Percentiles rank a stretch among this genome's conserved stretches.
phyloP scores from a whole-genome alignment of 2,329 filamentous ascomycete species.

The Endoconidiophora polonica region DNA sequence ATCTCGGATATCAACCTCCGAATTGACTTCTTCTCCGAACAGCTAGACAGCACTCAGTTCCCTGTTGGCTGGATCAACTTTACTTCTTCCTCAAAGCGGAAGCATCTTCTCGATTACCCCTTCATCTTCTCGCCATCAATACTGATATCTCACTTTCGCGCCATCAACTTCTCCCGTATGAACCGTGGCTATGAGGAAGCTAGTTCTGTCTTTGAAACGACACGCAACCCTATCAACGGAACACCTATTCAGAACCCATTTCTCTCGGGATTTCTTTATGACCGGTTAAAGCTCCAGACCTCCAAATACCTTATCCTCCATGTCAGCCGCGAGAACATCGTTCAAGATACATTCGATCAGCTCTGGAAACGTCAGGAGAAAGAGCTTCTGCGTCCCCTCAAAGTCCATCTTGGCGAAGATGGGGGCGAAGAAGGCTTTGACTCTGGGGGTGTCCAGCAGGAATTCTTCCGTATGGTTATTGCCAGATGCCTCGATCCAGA shows the following conservation, averaged over 20 bases:
- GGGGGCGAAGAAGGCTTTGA: constrained; percentile 79
- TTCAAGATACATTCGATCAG: constrained; percentile 67
- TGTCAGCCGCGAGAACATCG: constrained; percentile 48
- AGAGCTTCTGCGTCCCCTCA: constrained; percentile 71
- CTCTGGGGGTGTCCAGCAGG: constrained; percentile 87
- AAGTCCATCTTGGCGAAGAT: constrained; percentile 71
- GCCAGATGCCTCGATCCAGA: constrained; percentile 62
- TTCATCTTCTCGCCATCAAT: constrained; percentile 61
- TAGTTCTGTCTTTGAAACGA: constrained; percentile 36
- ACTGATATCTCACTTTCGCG: constrained; percentile 69
- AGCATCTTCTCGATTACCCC: constrained; percentile 65
- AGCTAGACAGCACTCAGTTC: constrained; percentile 57
- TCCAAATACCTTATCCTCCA: constrained; percentile 56
- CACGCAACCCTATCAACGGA: constrained; percentile 37
- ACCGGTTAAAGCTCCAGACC: constrained; percentile 48
- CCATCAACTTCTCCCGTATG: constrained; percentile 80
- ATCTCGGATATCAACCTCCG: constrained; percentile 55
- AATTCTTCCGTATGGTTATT: constrained; percentile 80
- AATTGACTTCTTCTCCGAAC: constrained; percentile 58
- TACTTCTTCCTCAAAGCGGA: constrained; percentile 39
- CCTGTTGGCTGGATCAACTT: constrained; percentile 55
- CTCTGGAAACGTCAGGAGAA: constrained; percentile 73
- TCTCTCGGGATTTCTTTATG: constrained; percentile 44
- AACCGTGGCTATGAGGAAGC: constrained; percentile 60
- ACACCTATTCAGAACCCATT: constrained; percentile 38